These are phyloP conservation scores for Benincasa hispida DNA, from an alignment of 306 rosid species.

Conservation along the genomic window DNA sequence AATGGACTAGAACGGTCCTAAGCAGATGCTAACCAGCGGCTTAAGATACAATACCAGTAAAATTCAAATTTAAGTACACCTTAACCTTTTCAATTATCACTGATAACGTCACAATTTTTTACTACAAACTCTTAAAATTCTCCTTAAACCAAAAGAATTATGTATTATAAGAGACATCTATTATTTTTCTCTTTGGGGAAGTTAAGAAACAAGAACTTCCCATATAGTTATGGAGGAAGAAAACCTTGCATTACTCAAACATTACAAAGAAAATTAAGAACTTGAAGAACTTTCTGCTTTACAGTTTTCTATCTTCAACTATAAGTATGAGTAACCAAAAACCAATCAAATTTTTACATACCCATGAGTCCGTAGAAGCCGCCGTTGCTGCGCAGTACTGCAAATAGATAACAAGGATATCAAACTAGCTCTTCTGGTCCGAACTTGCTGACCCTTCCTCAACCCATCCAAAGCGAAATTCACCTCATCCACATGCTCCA, in stretches of 20 bases:
- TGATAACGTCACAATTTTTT: neutral
- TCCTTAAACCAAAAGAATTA: neutral
- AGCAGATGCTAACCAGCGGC: neutral
- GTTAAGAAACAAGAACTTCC: neutral
- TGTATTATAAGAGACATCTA: neutral
- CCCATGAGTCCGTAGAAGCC: slow-evolving; percentile 92
- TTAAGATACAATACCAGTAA: neutral
- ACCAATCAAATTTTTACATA: slow-evolving; percentile 18
- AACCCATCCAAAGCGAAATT: slow-evolving; percentile 93
- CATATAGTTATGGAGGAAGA: neutral
- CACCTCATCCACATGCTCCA: slow-evolving; percentile 96
- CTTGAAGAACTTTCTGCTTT: neutral
- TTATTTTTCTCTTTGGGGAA: neutral
- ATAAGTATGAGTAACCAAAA: slow-evolving; percentile 5
- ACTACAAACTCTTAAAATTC: neutral
- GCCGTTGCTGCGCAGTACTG: slow-evolving; percentile 66
- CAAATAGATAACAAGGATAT: slow-evolving; percentile 63
- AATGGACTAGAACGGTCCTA: neutral
- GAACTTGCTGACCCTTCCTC: slow-evolving; percentile 63
- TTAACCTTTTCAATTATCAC: neutral
- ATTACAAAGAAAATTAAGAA: neutral
- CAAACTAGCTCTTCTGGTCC: slow-evolving; percentile 95
- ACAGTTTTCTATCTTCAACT: neutral
- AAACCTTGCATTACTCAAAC: neutral
- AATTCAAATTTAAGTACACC: neutral